Percentiles rank a stretch among this genome's conserved stretches.
Evolutionary conservation across 495 filamentous ascomycete genomes (phyloP).

Genomic region (Hypoxylon intermedium): DNA sequence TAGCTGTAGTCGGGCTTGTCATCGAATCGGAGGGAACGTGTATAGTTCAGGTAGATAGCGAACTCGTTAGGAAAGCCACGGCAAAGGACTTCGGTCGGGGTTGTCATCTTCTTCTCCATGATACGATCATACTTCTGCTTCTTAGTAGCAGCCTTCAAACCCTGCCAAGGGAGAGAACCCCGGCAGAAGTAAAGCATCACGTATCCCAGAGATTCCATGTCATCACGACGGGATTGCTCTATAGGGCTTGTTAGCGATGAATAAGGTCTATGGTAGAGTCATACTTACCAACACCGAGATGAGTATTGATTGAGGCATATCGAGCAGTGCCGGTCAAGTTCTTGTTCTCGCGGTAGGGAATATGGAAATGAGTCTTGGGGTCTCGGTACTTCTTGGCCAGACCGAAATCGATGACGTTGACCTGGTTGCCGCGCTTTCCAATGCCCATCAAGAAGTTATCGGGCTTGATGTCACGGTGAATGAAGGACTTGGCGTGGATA

Average conservation of each 20-base stretch:
- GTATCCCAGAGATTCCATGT: conserved; percentile 99
- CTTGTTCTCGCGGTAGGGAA: conserved; percentile 99
- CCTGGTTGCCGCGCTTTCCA: conserved; percentile 99
- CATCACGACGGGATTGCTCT: conserved; percentile 99
- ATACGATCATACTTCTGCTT: conserved; percentile 99
- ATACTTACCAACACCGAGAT: conserved; percentile 82
- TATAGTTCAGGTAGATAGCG: conserved; percentile 99
- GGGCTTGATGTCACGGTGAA: conserved; percentile 99
- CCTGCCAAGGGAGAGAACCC: conserved; percentile 98
- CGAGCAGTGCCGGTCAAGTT: conserved; percentile 99
- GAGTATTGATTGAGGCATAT: conserved; percentile 99
- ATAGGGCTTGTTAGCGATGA: conserved; percentile 40
- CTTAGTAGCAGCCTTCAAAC: conserved; percentile 99
- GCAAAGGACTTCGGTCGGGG: conserved; percentile 98
- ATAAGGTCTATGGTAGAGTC: neutral
- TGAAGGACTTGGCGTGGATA: conserved; percentile 99
- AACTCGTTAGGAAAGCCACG: conserved; percentile 99
- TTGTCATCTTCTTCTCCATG: conserved; percentile 99
- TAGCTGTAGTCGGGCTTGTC: conserved; percentile 99
- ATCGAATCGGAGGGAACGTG: conserved; percentile 96
- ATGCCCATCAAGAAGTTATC: conserved; percentile 99
- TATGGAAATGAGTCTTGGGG: conserved; percentile 99
- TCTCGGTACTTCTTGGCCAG: conserved; percentile 99
- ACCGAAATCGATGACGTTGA: conserved; percentile 99
- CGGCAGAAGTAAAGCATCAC: conserved; percentile 99